Base-by-base conservation (phyloP, 1,284 basidiomycete species). In the Boletellus deceptivus region DNA sequence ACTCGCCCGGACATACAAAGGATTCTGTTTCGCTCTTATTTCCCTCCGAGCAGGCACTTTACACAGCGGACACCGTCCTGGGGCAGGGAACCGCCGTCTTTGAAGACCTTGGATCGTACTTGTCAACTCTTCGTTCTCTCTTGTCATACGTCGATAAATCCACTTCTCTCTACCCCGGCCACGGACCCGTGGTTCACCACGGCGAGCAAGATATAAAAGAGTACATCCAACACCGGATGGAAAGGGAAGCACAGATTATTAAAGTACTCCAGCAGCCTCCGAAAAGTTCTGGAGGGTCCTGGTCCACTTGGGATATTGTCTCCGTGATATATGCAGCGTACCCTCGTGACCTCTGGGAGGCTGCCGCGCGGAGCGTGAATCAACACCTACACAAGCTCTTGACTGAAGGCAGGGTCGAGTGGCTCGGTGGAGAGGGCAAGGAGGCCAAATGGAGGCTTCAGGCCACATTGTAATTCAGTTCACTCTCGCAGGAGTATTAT, bases 31-130 rank as follows among this genome's bases (percentile, higher is more conserved):
- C 78, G 46, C 72, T 94, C 41, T 75, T 84, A 55, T 72, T 91
- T 46, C 75, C 79, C 38, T 70, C 77, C 54, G 81, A 89, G 67
- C 64, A 75, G 37, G 85, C 81, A 1, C 75, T 95, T 22, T 90
- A 96, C 71, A 95, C 93, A 0, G 92, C 89, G 1, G 96, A 98
- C 70, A 91, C 88, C 6, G 84, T 98, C 6, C 80, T 98, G 20
- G 95, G 96, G 0, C 84, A 93, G 57, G 93, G 94, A 2, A 94
- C 93, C 0, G 82, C 92, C 2, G 85, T 96, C 3, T 98, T 98
- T 63, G 89, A 91, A 59, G 90, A 97, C 63, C 80, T 98, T 7
- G 75, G 76, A 0, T 64, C 78, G 1, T 97, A 97, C 64, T 72
- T 96, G 48, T 56, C 72, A 4, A 86, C 84, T 54, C 76, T 96